These are phyloP conservation scores for Brasenia schreberi DNA, from an alignment of 164 flowering plant genomes.

Conservation along the genomic window DNA sequence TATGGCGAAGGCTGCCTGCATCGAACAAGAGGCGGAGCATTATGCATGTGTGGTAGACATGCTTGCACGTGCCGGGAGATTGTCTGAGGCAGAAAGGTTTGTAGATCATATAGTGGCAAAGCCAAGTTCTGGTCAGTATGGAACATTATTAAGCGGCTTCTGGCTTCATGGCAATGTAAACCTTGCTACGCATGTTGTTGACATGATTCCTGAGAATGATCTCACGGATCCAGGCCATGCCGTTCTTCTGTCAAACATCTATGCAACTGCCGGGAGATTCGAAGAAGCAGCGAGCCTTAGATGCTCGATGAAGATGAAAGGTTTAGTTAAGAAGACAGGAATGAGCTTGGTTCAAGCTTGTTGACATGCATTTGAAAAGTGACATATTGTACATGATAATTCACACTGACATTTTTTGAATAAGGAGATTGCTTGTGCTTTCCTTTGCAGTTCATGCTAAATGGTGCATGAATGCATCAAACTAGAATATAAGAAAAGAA, in stretches of 20 bases:
- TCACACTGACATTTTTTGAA: no score
- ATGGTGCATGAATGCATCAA: no score
- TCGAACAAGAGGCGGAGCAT: conserved; percentile 20
- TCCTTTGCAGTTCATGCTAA: no score
- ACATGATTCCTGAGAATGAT: conserved; percentile 9
- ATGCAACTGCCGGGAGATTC: conserved; percentile 32
- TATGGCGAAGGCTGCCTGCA: conserved; percentile 18
- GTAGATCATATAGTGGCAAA: conserved; percentile 2
- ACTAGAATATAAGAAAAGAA: no score
- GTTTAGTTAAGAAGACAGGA: conserved; percentile 20
- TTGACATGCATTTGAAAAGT: no score
- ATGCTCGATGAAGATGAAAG: conserved; percentile 11
- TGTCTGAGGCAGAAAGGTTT: conserved; percentile 19
- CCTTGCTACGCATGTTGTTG: conserved; percentile 29
- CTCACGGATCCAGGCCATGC: conserved; percentile 14
- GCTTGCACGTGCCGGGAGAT: conserved; percentile 29
- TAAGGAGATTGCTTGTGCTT: no score
- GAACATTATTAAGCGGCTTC: conserved; percentile 31
- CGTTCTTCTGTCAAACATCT: conserved; percentile 32
- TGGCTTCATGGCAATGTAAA: conserved; percentile 15
- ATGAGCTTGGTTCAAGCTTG: conserved; percentile 13
- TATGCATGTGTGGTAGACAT: conserved; percentile 27
- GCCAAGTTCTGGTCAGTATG: conserved; percentile 17
- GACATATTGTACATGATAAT: no score
- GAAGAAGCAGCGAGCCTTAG: conserved; percentile 29